Evolutionary conservation across 2,329 filamentous ascomycete species (phyloP), one percentile per base, ranked within the genome.

Genomic region (Exophiala calicioides): DNA sequence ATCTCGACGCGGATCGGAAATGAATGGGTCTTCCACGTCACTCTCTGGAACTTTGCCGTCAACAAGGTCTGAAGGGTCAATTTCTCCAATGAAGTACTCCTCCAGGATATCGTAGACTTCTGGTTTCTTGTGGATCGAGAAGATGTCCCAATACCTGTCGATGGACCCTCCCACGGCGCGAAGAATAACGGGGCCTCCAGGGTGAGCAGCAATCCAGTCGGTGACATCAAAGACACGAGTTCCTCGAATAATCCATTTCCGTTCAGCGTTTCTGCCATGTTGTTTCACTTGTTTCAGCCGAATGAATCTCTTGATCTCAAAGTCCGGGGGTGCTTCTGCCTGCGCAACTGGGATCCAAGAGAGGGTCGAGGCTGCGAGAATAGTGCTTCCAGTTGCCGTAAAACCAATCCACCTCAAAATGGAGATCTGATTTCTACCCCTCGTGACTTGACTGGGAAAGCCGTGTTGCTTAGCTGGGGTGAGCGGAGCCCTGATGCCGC

Each of bases 191-290:
- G 84, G 78, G 31, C 83, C 83, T 3, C 83, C 83, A 0, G 83
- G 83, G 59, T 86, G 83, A 1, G 75, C 80, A 1, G 72, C 68
- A 16, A 86, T 68, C 80, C 82, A 86, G 39, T 85, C 80, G 1
- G 82, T 86, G 41, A 86, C 86, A 58, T 86, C 79, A 70, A 86
- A 86, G 15, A 86, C 81, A 46, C 80, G 79, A 60, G 79, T 78
- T 18, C 74, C 79, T 42, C 75, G 74, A n/a, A 78, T 80, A 3
- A 86, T 77, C 83, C 83, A 86, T 2, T 81, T 81, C 7, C 70
- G 65, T 1, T 72, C 60, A 0, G 80, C 78, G 15, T 70, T 51
- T 12, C 54, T 50, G 37, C 65, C 62, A 49, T 70, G 67, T 38
- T 61, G 51, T 19, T 56, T 55, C 9, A 70, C 52, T 29, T 55